A percentile compares a stretch with the other conserved stretches of the same genome.
phyloP scores from a whole-genome alignment of 2,329 filamentous ascomycete species.

The Colletotrichum kahawae region DNA sequence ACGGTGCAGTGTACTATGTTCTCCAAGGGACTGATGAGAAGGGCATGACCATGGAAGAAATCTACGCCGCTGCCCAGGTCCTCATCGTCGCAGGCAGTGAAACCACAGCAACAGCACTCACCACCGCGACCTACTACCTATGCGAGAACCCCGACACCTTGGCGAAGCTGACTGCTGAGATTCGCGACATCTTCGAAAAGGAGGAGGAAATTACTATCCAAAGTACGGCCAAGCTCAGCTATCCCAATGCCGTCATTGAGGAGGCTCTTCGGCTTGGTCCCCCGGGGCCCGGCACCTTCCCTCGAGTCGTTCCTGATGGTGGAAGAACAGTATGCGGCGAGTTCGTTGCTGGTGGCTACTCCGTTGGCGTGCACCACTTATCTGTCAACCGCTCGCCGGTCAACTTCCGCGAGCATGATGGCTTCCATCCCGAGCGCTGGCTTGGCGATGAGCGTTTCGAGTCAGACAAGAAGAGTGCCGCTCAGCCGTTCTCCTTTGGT shows the following conservation, averaged over 20 bases:
- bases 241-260: slow-evolving; percentile 44
- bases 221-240: slow-evolving; percentile 34
- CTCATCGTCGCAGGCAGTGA: slow-evolving; percentile 37
- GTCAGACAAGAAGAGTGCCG: slow-evolving; percentile 41
- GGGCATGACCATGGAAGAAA: slow-evolving; percentile 8
- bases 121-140: slow-evolving; percentile 31
- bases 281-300: slow-evolving; percentile 27
- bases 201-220: slow-evolving; percentile 41
- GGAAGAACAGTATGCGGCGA: slow-evolving; percentile 35
- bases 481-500: slow-evolving; percentile 54
- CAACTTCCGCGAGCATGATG: slow-evolving; percentile 3
- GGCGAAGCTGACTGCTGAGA: slow-evolving; percentile 39
- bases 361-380: slow-evolving; percentile 26
- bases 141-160: slow-evolving; percentile 32
- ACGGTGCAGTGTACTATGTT: background rate
- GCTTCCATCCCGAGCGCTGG: slow-evolving; percentile 11
- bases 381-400: slow-evolving; percentile 34
- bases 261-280: slow-evolving; percentile 49
- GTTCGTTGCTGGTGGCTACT: slow-evolving; percentile 40
- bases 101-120: slow-evolving; percentile 36
- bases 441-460: slow-evolving; percentile 4
- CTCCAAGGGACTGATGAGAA: slow-evolving; percentile 10
- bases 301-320: slow-evolving; percentile 32
- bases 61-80: slow-evolving; percentile 12
- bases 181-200: slow-evolving; percentile 35